phyloP scores from a whole-genome alignment of 192 early-diverging fungal genomes.

The Lobosporangium transversale region DNA sequence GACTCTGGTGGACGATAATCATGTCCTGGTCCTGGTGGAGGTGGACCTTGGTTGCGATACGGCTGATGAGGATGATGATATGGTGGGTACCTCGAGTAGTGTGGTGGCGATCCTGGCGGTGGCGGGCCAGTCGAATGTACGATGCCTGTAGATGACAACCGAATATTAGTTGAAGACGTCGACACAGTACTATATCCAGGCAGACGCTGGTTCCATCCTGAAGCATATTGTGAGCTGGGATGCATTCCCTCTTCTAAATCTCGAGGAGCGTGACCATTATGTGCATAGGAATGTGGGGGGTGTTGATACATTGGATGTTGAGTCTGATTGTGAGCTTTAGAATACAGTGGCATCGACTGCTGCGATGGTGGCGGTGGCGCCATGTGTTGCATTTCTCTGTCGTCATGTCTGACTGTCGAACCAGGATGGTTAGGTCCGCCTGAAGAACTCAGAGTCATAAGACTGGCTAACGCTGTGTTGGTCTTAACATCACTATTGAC shows the following conservation, averaged over 20 bases:
- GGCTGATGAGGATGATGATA: slow-evolving; percentile 29
- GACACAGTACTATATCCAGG: slow-evolving; percentile 40
- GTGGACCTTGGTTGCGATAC: slow-evolving; percentile 18
- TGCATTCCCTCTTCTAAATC: slow-evolving; percentile 43
- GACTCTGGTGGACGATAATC: slow-evolving; percentile 41
- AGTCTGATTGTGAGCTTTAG: slow-evolving; percentile 11
- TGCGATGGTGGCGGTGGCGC: slow-evolving; percentile 9
- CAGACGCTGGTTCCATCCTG: slow-evolving; percentile 47
- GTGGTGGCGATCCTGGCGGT: slow-evolving; percentile 18
- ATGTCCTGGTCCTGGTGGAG: slow-evolving; percentile 26
- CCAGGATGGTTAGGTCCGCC: slow-evolving; percentile 10
- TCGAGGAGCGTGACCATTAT: slow-evolving; percentile 8
- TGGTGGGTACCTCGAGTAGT: slow-evolving; percentile 34
- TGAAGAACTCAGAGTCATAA: slow-evolving; percentile 39
- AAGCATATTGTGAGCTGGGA: slow-evolving; percentile 26
- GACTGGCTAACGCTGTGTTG: slow-evolving; percentile 26
- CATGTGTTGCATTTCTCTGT: slow-evolving; percentile 32
- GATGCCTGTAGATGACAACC: slow-evolving; percentile 41
- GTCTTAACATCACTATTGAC: slow-evolving; percentile 22
- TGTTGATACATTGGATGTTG: slow-evolving; percentile 43
- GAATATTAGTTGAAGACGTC: slow-evolving; percentile 34
- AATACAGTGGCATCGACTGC: not conserved
- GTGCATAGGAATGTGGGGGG: slow-evolving; percentile 16
- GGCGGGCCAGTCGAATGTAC: slow-evolving; percentile 36
- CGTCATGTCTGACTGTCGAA: slow-evolving; percentile 15